Evolutionary conservation across 2,329 filamentous ascomycete genomes (phyloP).

Genomic region (Stagonosporopsis vannaccii): DNA sequence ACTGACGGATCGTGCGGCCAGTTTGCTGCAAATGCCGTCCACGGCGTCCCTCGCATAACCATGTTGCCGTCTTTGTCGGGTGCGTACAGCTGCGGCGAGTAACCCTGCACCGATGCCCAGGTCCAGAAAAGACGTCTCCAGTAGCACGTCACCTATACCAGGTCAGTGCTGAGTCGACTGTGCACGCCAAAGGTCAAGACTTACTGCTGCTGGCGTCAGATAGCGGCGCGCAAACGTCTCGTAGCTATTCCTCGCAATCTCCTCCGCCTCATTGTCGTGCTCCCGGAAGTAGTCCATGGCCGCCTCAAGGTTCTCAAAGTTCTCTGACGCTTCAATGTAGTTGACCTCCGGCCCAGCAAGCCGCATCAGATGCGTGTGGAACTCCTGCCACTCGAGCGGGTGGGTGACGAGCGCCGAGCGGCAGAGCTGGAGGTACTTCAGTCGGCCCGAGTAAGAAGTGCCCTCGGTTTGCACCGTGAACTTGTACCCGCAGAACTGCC

Average conservation of each 20-base stretch:
- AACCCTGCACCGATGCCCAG: conserved; percentile 42
- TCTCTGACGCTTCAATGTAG: conserved; percentile 43
- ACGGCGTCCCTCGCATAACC: conserved; percentile 42
- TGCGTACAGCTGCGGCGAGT: conserved; percentile 38
- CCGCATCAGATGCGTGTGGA: conserved; percentile 44
- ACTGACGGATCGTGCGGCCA: conserved; percentile 42
- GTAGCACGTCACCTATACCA: conserved; percentile 39
- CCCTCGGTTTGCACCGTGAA: conserved; percentile 63
- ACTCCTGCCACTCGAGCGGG: conserved; percentile 45
- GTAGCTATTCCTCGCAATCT: conserved; percentile 42
- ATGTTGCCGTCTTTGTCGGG: conserved; percentile 33
- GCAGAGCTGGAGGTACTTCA: conserved; percentile 63
- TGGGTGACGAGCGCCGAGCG: conserved; percentile 44
- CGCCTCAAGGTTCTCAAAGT: conserved; percentile 41
- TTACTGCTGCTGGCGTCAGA: conserved; percentile 42
- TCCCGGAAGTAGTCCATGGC: conserved; percentile 43
- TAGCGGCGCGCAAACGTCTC: conserved; percentile 43
- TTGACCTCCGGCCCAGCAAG: conserved; percentile 42
- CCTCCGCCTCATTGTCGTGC: conserved; percentile 40
- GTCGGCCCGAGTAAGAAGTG: conserved; percentile 61
- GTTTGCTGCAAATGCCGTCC: conserved; percentile 46
- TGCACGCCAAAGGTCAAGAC: too few species aligned
- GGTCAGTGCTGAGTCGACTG: background rate
- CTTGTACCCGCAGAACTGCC: conserved; percentile 55
- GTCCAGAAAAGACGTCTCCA: conserved; percentile 43